Evolutionary conservation across 2,329 filamentous ascomycete species (phyloP), one percentile per base, ranked within the genome.

Genomic region (Phaeosphaeriaceae sp.): DNA sequence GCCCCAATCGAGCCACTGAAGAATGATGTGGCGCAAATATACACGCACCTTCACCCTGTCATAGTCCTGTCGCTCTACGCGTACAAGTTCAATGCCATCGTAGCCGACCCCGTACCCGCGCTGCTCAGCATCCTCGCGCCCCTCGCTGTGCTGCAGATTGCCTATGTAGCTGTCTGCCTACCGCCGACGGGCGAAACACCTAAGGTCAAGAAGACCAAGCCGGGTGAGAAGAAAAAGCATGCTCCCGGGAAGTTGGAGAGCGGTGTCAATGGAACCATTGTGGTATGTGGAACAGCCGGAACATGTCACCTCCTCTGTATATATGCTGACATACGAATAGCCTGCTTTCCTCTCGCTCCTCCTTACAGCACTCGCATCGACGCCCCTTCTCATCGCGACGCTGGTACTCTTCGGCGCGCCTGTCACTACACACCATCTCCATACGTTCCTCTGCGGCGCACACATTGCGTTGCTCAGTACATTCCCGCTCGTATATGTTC

Each of bases 341-440:
- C 88, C 91, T 1, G 84, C 87, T 1, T 84, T 95, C 64, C 82
- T 93, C 56, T 89, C 91, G 7, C 85, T 94, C 31, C 76, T 87
- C 47, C 79, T 89, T 7, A 80, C 84, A 15, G 71, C 85, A 19
- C 75, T 85, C 58, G 81, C 87, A 52, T 83, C 83, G 5, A 82
- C 86, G 0, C 87, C 88, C 1, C 71, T 87, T 36, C 80, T 89
- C 46, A 78, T 84, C 74, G 74, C 87, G 45, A 79, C 88, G 40
- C 85, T 96, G 69, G 84, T 98, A 70, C 90, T 98, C 66, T 96
- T 97, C 78, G 95, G 95, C 72, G 95, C 94, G 7, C 95, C 95
- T 0, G 83, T 96, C 53, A 91, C 94, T 31, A 92, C 91, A 0
- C 91, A 97, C 76, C 81, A 90, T 51, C 74, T 83, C 3, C 90